Percentiles rank a stretch among this genome's conserved stretches.
phyloP scores from a whole-genome alignment of 192 early-diverging fungal species.

The Lobosporangium transversale region DNA sequence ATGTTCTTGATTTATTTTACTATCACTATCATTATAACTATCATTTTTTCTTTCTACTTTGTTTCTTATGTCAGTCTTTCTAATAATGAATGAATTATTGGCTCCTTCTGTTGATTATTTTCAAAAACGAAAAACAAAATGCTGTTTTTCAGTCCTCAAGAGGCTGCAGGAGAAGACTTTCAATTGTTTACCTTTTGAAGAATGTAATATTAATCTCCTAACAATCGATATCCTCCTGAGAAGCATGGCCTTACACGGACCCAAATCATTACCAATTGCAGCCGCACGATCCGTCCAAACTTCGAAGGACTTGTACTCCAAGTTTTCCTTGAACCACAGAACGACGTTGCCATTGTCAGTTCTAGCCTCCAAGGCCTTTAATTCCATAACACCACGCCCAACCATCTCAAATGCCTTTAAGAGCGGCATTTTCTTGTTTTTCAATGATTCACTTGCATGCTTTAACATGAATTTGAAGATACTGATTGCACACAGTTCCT shows the following conservation, averaged over 20 bases:
- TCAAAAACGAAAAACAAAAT: conserved; percentile 14
- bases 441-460: conserved; percentile 36
- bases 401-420: conserved; percentile 51
- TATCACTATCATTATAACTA: not conserved
- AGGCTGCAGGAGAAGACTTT: conserved; percentile 11
- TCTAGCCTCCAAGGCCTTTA: conserved; percentile 25
- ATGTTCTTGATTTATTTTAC: conserved; percentile 3
- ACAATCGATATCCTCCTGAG: too few relatives aligned
- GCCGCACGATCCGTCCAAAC: conserved; percentile 32
- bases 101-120: conserved; percentile 23
- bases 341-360: conserved; percentile 41
- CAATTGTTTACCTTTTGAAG: too few relatives aligned
- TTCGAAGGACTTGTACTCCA: conserved; percentile 46
- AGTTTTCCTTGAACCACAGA: conserved; percentile 40
- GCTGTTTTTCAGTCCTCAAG: conserved; percentile 34
- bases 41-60: not conserved
- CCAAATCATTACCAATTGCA: conserved; percentile 38
- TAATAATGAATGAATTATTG: too few relatives aligned
- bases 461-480: conserved; percentile 49
- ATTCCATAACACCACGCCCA: conserved; percentile 30
- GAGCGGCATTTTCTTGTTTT: conserved; percentile 50
- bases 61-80: conserved; percentile 5
- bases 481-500: conserved; percentile 35
- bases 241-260: conserved; percentile 40
- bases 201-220: too few relatives aligned